phyloP scores from a whole-genome alignment of 2,329 filamentous ascomycete genomes.

The Trichophyton mentagrophytes region DNA sequence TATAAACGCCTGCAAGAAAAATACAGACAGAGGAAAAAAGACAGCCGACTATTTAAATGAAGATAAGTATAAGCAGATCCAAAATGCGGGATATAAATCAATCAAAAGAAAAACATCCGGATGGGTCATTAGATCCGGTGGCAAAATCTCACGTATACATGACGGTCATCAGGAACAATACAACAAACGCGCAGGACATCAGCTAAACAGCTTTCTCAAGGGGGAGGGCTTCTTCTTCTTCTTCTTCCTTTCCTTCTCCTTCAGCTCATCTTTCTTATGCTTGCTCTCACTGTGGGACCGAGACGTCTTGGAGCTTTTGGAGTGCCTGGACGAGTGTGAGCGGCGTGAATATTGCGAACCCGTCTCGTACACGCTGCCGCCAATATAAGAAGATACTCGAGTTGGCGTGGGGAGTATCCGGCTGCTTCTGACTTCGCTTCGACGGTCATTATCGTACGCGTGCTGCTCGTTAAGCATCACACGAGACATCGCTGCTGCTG shows the following conservation, averaged over 20 bases:
- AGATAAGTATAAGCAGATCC: background rate
- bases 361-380: conserved; percentile 1
- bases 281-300: background rate
- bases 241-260: conserved; percentile 11
- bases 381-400: background rate
- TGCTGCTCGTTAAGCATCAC: conserved; percentile 17
- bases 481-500: conserved; percentile 39
- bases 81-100: background rate
- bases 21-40: background rate
- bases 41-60: background rate
- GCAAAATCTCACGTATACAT: background rate
- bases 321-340: conserved; percentile 8
- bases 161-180: background rate
- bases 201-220: conserved; percentile 7
- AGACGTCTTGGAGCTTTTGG: conserved; percentile 7
- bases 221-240: conserved; percentile 9
- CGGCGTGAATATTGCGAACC: conserved; percentile 8
- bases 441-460: conserved; percentile 20
- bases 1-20: background rate
- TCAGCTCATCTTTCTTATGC: conserved; percentile 9
- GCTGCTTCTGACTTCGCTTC: conserved; percentile 17
- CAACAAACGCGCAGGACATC: background rate
- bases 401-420: background rate
- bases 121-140: background rate
- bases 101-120: background rate